Evolutionary conservation across 352 stramenopile species (phyloP), one percentile per base, ranked within the genome.

Genomic region (Bremia lactucae): DNA sequence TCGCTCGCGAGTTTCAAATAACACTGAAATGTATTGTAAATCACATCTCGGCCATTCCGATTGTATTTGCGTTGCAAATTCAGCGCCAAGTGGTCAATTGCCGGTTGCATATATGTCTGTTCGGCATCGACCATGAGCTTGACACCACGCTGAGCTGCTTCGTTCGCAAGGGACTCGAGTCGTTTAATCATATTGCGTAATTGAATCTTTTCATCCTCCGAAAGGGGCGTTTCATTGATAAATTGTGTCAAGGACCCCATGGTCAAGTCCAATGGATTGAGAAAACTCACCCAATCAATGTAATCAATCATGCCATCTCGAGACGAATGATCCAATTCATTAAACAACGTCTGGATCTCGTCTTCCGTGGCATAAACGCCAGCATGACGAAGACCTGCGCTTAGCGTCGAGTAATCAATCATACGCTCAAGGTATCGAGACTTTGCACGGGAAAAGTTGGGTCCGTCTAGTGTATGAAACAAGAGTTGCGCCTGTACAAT

Each of bases 11-110:
- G 88, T 58, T 96, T 97, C 22, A 98, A 72, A 72, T 99, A 99
- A 69, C 94, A 98, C 72, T 99, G 96, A 61, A 97, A 98, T 13
- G 95, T 98, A 62, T 97, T 97, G 79, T 97, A 98, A 54, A 98
- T 96, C 23, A 96, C 68, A 36, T 94, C 59, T 24, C 55, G 56
- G 35, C 75, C 64, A 26, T 87, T 60, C 18, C 71, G 76, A 59
- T 98, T 97, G 80, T 95, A 96, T 50, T 85, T 75, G 34, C 74
- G 76, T 69, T 92, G 78, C 16, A 95, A 46, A 42, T 86, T 83
- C 29, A 93, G 61, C 44, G 76, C 69, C 34, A 97, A 58, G 58
- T 96, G 83, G 59, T 99, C 96, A 61, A 99, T 98, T 9, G 86
- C 94, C 5, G 95, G 93, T 68, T 99, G 96, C 63, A 97, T 97